These are phyloP conservation scores for Pseudevernia furfuracea DNA, from an alignment of 495 filamentous ascomycete genomes.

Conservation along the genomic window DNA sequence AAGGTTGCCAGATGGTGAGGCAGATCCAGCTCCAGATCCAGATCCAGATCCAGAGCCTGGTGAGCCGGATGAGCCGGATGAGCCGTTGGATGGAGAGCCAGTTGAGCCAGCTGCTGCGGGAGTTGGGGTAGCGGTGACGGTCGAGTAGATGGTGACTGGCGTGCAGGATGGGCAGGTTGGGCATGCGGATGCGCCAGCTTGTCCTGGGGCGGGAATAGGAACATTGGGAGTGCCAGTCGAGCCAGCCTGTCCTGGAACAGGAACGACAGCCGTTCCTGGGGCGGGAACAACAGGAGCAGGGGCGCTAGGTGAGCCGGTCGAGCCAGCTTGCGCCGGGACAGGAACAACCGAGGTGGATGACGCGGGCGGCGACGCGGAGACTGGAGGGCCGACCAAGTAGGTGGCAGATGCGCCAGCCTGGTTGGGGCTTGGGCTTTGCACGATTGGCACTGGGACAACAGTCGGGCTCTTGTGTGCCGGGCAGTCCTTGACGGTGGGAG, in stretches of 20 bases:
- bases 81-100: constrained; percentile 12
- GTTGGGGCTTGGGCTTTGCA: neutral
- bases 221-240: too few species aligned
- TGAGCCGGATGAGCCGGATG: constrained; percentile 21
- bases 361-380: constrained; percentile 8
- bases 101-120: constrained; percentile 20
- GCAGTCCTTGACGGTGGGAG: constrained; percentile 41
- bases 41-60: constrained; percentile 26
- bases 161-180: constrained; percentile 17
- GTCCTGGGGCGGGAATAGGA: too few species aligned
- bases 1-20: constrained; percentile 8
- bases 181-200: constrained; percentile 14
- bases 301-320: constrained; percentile 19
- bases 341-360: constrained; percentile 4
- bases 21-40: neutral
- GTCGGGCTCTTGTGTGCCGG: constrained; percentile 22
- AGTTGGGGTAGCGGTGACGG: constrained; percentile 21
- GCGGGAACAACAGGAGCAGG: neutral
- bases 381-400: constrained; percentile 20
- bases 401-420: constrained; percentile 7
- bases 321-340: constrained; percentile 20
- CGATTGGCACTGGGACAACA: constrained; percentile 13
- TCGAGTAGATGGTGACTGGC: constrained; percentile 21
- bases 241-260: too few species aligned
- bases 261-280: neutral